Conservation (phyloP, 306 rosid genomes). For the Acmispon strigosus region DNA sequence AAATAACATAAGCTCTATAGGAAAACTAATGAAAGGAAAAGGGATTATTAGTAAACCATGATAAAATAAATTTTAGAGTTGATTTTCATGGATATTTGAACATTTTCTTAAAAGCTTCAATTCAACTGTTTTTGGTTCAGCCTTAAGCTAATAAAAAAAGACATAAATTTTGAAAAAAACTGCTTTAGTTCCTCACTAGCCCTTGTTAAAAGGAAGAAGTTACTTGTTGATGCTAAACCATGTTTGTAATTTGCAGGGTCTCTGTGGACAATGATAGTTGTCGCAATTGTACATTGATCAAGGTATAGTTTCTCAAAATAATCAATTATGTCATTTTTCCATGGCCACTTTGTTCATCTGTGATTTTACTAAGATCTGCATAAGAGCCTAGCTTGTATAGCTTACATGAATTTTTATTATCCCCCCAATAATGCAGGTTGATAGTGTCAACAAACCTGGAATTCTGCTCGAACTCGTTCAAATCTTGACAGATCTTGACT, state of each 20-base stretch:
- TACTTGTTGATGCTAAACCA: slow-evolving; percentile 8
- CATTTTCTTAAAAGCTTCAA: neutral
- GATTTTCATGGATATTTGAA: neutral
- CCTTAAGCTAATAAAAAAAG: neutral
- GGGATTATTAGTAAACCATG: neutral
- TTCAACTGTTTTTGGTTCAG: neutral
- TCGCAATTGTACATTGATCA: slow-evolving; percentile 53
- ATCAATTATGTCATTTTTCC: neutral
- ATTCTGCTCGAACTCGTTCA: slow-evolving; percentile 82
- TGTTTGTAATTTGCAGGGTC: slow-evolving; percentile 49
- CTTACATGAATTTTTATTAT: neutral
- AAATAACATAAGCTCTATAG: neutral
- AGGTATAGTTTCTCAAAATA: slow-evolving; percentile 41
- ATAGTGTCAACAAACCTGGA: slow-evolving; percentile 78
- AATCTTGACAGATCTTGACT: slow-evolving; percentile 67
- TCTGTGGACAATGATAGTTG: slow-evolving; percentile 66
- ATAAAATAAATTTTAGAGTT: neutral
- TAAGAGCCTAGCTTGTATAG: neutral
- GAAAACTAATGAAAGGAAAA: neutral
- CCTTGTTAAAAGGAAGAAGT: neutral
- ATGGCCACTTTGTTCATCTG: neutral
- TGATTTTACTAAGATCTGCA: neutral
- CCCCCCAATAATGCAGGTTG: slow-evolving; percentile 36
- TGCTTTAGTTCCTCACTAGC: neutral
- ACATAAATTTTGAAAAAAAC: neutral